Evolutionary conservation across 2,329 filamentous ascomycete genomes (phyloP).

Genomic region (Beauveria sp.): DNA sequence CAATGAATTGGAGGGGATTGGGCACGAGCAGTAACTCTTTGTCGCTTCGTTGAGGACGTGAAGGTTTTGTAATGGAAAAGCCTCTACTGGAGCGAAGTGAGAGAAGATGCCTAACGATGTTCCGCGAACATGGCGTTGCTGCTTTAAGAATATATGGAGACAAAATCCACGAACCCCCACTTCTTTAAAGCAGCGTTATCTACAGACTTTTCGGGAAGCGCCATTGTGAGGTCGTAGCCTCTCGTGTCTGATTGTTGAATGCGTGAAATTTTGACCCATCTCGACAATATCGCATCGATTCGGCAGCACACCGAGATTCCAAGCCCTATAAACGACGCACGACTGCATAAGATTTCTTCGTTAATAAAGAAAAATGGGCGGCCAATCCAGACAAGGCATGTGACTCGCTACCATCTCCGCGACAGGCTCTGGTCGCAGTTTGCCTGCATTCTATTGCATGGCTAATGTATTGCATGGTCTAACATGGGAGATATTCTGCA

Average conservation of each 20-base stretch:
- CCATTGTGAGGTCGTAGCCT: background rate
- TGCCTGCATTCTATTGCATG: background rate
- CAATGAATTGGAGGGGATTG: background rate
- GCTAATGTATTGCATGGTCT: conserved; percentile 8
- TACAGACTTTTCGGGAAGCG: background rate
- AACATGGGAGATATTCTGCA: background rate
- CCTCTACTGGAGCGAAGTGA: background rate
- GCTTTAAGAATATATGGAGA: conserved; percentile 15
- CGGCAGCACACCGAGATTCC: background rate
- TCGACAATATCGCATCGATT: background rate
- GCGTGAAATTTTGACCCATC: background rate
- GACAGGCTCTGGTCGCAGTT: background rate
- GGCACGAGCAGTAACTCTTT: background rate
- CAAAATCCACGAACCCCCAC: background rate
- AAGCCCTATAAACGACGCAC: background rate
- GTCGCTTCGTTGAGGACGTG: background rate
- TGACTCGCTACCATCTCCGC: conserved; percentile 1
- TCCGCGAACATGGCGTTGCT: background rate
- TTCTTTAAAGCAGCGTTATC: background rate
- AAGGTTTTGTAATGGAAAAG: background rate
- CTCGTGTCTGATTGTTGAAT: background rate
- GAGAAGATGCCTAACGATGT: background rate
- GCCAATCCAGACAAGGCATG: conserved; percentile 56
- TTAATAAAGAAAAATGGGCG: conserved; percentile 49
- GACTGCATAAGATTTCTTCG: conserved; percentile 4